Base-by-base conservation (phyloP, 345 rosid species). In the Salix dunnii region DNA sequence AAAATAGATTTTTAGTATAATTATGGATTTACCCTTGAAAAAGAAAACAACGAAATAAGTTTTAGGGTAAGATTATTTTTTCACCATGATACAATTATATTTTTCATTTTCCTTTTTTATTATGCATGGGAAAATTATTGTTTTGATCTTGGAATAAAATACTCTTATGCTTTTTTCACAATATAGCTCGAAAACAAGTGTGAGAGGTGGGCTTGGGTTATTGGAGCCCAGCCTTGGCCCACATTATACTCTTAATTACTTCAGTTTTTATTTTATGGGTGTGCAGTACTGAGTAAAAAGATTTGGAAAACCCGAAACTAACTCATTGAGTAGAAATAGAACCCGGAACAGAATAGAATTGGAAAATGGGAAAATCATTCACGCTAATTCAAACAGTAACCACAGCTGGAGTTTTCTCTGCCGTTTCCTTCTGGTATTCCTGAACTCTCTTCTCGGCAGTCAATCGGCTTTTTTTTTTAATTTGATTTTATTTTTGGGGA, bases 401-500 rank as follows among this genome's bases (percentile, higher is more conserved):
- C 63, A 84, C 95, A 21, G 91, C 97, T 20, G 95, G 90, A 68
- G 85, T 83, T 20, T 96, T 96, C 93, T 94, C 97, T 64, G 97
- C 97, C 78, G 80, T 94, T 55, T 86, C 97, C 65, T 85, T 75
- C 84, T 89, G 97, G 97, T 93, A 67, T 10, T 55, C 63, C 36
- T 38, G 33, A 1, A 16, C 28, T 20, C 2, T 5, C 20, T 64
- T 76, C 74, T 67, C 51, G 17, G 16, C 55, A 42, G 46, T 17
- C 31, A 76, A 70, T 21, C 66, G 0, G 27, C 20, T 6, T 58
- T 12, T 67, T 28, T 70, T 21, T 17, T 27, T 75, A 55, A 73
- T 43, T 62, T 9, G 0, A 5, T 70, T 48, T 49, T 70, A 21
- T 13, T 48, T 49, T 16, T 63, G 14, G 46, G 46, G 46, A 13